These are phyloP conservation scores for Alternaria brassicae DNA, from an alignment of 2,329 filamentous ascomycete genomes.

Conservation along the genomic window DNA sequence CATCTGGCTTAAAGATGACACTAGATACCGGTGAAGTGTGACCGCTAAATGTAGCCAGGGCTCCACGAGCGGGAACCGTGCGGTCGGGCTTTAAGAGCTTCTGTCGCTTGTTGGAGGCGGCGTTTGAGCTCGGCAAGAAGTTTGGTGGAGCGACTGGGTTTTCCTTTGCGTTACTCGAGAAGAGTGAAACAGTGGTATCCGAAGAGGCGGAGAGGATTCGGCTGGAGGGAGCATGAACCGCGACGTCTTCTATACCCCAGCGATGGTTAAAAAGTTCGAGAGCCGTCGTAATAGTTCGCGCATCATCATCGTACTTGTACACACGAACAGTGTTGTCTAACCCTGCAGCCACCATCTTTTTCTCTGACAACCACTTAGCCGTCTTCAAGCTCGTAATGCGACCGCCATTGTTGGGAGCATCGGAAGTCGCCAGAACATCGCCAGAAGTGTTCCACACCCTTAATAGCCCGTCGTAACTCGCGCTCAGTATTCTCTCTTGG, in stretches of 20 bases:
- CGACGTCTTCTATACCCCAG: constrained; percentile 74
- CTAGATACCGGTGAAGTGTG: constrained; percentile 79
- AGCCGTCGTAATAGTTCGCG: constrained; percentile 69
- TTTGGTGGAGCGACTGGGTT: constrained; percentile 75
- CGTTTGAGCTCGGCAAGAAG: constrained; percentile 71
- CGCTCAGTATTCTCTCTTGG: constrained; percentile 82
- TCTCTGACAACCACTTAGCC: constrained; percentile 81
- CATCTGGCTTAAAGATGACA: constrained; percentile 82
- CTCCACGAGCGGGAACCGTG: constrained; percentile 74
- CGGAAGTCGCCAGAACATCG: constrained; percentile 80
- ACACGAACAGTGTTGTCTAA: constrained; percentile 85
- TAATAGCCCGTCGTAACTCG: constrained; percentile 87
- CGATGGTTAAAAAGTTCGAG: constrained; percentile 86
- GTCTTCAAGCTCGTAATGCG: constrained; percentile 74
- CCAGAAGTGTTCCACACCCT: constrained; percentile 88
- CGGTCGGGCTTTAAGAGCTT: constrained; percentile 69
- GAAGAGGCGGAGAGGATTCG: constrained; percentile 85
- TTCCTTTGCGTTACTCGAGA: constrained; percentile 80
- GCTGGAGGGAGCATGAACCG: constrained; percentile 74
- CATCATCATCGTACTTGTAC: constrained; percentile 83
- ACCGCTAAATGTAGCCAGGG: constrained; percentile 74
- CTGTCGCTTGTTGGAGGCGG: constrained; percentile 73
- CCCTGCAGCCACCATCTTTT: constrained; percentile 80
- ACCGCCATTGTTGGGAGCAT: constrained; percentile 67
- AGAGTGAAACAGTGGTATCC: constrained; percentile 85